Conservation (phyloP, 208 protist genomes). For the Trypanosoma lewisi region DNA sequence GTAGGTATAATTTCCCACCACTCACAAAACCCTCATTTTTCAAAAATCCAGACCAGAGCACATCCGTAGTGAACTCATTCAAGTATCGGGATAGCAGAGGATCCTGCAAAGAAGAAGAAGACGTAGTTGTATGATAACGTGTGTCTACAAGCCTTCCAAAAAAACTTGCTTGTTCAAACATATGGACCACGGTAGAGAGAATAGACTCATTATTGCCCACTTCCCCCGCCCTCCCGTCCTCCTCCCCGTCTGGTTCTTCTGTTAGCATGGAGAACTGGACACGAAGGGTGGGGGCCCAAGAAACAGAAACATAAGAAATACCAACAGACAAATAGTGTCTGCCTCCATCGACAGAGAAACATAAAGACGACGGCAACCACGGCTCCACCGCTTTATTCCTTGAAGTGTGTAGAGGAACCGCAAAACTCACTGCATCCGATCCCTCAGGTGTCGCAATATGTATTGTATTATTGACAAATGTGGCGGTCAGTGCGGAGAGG, state of each 20-base stretch:
- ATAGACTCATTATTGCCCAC: constrained; percentile 12
- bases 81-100: constrained; percentile 30
- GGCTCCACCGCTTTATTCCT: constrained; percentile 25
- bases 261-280: constrained; percentile 24
- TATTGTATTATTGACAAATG: constrained; percentile 6
- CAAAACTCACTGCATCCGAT: constrained; percentile 21
- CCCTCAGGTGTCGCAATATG: constrained; percentile 6
- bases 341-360: constrained; percentile 69
- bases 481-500: constrained; percentile 22
- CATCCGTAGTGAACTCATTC: constrained; percentile 42
- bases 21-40: constrained; percentile 38
- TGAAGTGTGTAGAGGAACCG: constrained; percentile 32
- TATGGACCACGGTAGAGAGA: constrained; percentile 17
- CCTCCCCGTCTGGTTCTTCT: constrained; percentile 23
- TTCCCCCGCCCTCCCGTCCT: constrained; percentile 14
- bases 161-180: constrained; percentile 49
- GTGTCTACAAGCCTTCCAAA: constrained; percentile 43
- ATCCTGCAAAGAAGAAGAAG: constrained; percentile 15
- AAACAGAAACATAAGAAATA: constrained; percentile 54
- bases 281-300: constrained; percentile 60
- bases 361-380: constrained; percentile 45
- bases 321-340: constrained; percentile 56
- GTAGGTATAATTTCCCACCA: constrained; percentile 55
- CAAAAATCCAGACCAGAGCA: constrained; percentile 68
- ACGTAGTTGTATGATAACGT: constrained; percentile 32